Conservation (phyloP, 2,329 filamentous ascomycete genomes). For the Ophiosphaerella korrae region DNA sequence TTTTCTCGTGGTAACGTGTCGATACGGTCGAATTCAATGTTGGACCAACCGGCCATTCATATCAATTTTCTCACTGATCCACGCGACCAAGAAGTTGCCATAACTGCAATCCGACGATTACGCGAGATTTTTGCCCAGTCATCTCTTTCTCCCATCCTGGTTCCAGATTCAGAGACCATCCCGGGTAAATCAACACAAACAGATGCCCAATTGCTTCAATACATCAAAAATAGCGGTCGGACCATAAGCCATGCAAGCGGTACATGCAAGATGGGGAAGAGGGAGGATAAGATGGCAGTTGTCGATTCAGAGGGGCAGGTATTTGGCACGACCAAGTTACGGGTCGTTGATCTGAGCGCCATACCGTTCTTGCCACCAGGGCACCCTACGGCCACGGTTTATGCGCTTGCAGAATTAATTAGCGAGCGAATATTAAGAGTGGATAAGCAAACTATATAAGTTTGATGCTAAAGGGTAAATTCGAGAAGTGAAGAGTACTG, state of each 20-base stretch:
- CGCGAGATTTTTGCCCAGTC: conserved; percentile 27
- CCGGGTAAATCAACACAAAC: conserved; percentile 23
- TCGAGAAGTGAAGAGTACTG: too few species aligned
- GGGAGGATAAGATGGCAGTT: conserved; percentile 35
- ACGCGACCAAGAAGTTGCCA: conserved; percentile 35
- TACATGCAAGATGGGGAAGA: conserved; percentile 38
- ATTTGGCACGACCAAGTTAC: conserved; percentile 33
- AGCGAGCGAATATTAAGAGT: conserved; percentile 22
- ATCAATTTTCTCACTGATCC: conserved; percentile 36
- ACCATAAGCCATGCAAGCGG: conserved; percentile 30
- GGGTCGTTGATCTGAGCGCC: conserved; percentile 41
- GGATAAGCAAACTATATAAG: not conserved
- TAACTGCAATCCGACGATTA: conserved; percentile 33
- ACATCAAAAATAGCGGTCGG: conserved; percentile 12
- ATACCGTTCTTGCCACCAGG: conserved; percentile 46
- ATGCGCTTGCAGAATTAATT: conserved; percentile 38
- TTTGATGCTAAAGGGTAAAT: too few species aligned
- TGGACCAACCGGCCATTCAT: conserved; percentile 35
- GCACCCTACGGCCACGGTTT: conserved; percentile 38
- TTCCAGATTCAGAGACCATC: conserved; percentile 22
- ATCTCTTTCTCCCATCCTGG: conserved; percentile 11
- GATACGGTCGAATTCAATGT: conserved; percentile 29
- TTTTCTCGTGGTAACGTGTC: conserved; percentile 43
- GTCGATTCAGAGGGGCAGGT: conserved; percentile 41
- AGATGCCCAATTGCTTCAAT: conserved; percentile 27